Evolutionary conservation across 1,139 yeast genomes (phyloP), one percentile per base, ranked within the genome.

Genomic region (Sporopachydermia cereana): DNA sequence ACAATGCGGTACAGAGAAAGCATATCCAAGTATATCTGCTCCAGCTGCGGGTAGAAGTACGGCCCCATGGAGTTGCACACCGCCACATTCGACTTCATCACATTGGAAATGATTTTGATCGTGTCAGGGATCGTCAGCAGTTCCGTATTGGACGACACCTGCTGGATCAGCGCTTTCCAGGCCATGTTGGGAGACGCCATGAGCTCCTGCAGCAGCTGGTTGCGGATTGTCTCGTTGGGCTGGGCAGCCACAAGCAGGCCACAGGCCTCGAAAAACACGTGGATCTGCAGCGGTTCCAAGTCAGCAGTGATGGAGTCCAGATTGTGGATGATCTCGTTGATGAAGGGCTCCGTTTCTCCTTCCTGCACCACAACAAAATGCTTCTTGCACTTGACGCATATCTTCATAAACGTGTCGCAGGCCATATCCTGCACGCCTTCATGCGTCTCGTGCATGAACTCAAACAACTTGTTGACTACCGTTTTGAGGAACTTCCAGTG

Each of bases 371-470:
- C 83, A 39, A 91, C 96, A 65, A 93, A 91, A 63, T 91, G 97
- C 52, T 89, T 80, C 64, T 88, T 89, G 72, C 98, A 91, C 66
- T 91, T 91, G 55, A 77, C 81, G 25, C 96, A 86, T 61, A 91
- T 91, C 63, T 91, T 93, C 58, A 89, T 89, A 62, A 91, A 91
- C 1, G 99, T 91, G 64, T 91, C 98, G 71, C 98, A 91, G 7
- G 99, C 98, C 98, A 91, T 91, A 65, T 91, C 98, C 68, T 91
- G 98, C 51, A 91, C 98, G 67, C 97, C 98, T 64, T 89, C 99
- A 63, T 91, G 98, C 24, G 96, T 88, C 70, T 91, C 99, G 67
- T 91, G 98, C 99, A 91, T 91, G 58, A 91, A 91, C 64, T 93
- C 98, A 65, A 91, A 91, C 56, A 91, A 73, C 64, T 91, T 91